These are phyloP conservation scores for Phytopythium sindhum DNA, from an alignment of 352 stramenopile species.

Conservation along the genomic window DNA sequence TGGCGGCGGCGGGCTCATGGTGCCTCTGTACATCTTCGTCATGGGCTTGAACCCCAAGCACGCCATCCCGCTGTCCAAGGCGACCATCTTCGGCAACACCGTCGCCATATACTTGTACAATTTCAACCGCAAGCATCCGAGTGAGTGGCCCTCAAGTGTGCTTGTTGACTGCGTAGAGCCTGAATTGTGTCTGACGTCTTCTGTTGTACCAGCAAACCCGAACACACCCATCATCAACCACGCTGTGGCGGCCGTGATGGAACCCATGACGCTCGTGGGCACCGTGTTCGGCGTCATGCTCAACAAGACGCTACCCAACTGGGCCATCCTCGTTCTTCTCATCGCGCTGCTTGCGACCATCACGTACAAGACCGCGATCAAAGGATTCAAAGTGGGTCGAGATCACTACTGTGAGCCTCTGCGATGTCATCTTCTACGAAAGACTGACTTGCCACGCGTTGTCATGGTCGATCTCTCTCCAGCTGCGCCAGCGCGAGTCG, in stretches of 20 bases:
- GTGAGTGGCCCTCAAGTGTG: conserved; percentile 15
- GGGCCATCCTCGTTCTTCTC: conserved; percentile 76
- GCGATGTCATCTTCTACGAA: neutral
- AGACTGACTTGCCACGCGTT: neutral
- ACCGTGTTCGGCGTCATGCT: conserved; percentile 82
- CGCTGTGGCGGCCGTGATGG: conserved; percentile 97
- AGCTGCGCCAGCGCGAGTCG: conserved; percentile 64
- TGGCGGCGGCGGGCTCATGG: conserved; percentile 94
- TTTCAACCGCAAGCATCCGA: conserved; percentile 90
- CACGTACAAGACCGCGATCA: conserved; percentile 70
- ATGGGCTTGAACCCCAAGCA: conserved; percentile 93
- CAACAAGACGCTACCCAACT: conserved; percentile 81
- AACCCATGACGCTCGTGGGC: conserved; percentile 89
- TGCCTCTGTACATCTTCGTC: conserved; percentile 97
- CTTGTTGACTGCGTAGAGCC: neutral
- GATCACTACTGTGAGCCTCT: neutral
- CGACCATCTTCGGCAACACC: conserved; percentile 96
- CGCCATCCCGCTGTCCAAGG: conserved; percentile 96
- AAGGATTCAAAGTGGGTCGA: conserved; percentile 53
- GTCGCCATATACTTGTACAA: conserved; percentile 95
- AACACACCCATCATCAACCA: conserved; percentile 96
- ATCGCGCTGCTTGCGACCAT: conserved; percentile 74
- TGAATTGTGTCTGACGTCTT: neutral
- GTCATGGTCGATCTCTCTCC: neutral
- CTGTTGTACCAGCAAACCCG: conserved; percentile 34